Base-by-base conservation (phyloP, 768 basidiomycete genomes). In the Mycena belliarum region DNA sequence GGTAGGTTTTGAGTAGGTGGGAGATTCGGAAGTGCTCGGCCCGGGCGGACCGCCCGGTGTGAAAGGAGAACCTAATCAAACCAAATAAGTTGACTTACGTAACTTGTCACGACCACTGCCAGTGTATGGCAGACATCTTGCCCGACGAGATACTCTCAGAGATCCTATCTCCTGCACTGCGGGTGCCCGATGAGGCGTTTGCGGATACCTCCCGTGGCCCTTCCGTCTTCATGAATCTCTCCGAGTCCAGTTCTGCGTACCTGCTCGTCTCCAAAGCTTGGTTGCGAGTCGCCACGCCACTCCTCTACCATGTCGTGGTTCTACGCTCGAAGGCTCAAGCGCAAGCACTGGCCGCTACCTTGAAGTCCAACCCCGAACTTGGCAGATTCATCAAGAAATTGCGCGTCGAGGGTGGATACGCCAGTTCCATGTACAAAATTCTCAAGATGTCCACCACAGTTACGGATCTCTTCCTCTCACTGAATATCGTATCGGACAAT, bases 341-440 rank as follows among this genome's bases (percentile, higher is more conserved):
- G 0, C 23, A 57, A 21, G 55, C 51, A 1, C 18, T 61, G 4
- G 47, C 23, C 14, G 21, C n/a, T 16, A 28, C 40, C 15, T 28
- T 61, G 16, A 35, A 26, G 18, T 15, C 29, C 14, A 56, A 54
- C 38, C 51, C 60, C n/a, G 32, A 42, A 1, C 41, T 61, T 2
- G 51, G 60, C 6, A 14, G 29, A 18, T 50, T 53, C 42, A 49
- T 62, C 43, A 53, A 45, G 29, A 52, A 55, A 26, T 20, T 58
- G 32, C 56, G 60, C 52, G 29, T 62, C n/a, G 60, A 62, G 37
- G 60, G 55, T 14, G 60, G 55, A 33, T 57, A 24, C 23, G 47
- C 29, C 2, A 40, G 49, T 35, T 52, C 55, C 1, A 45, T 62
- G 52, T 23, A 44, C 32, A 53, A 57, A 23, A 58, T 62, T 24